Percentiles rank a stretch among this genome's conserved stretches.
Conservation (phyloP, 75 land plant species). For the Pinus taeda region DNA sequence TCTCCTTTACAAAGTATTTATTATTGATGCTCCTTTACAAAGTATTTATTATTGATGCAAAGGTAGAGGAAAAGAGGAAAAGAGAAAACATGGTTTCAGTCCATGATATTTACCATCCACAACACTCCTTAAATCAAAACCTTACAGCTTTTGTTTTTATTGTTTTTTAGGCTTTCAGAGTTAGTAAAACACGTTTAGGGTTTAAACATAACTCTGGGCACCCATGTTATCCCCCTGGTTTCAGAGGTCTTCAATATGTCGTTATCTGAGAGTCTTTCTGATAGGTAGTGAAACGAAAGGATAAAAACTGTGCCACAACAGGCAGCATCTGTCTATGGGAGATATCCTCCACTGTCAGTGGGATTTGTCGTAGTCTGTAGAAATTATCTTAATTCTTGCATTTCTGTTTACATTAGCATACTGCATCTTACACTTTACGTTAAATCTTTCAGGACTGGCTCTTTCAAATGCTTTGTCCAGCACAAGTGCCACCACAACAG, state of each 20-base stretch:
- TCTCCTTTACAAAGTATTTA: too few species aligned
- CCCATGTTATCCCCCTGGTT: too few species aligned
- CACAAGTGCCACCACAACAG: constrained; percentile 15
- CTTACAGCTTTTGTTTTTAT: background rate
- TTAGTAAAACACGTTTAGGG: too few species aligned
- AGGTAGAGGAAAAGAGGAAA: too few species aligned
- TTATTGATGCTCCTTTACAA: too few species aligned
- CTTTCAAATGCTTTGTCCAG: background rate
- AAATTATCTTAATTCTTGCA: background rate
- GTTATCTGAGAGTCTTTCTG: background rate
- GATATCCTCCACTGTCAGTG: too few species aligned
- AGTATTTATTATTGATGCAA: too few species aligned
- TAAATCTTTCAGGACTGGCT: background rate
- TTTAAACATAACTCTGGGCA: background rate
- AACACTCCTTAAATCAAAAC: background rate
- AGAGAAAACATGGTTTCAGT: too few species aligned
- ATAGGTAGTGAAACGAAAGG: too few species aligned
- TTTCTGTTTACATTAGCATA: background rate
- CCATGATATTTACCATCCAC: too few species aligned
- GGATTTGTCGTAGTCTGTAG: background rate
- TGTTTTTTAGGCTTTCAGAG: background rate
- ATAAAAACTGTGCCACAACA: background rate
- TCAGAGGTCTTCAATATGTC: background rate
- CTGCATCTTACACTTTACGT: background rate
- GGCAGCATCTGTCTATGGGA: too few species aligned